Conservation (phyloP, 2,329 filamentous ascomycete species). For the Fusarium succisae region DNA sequence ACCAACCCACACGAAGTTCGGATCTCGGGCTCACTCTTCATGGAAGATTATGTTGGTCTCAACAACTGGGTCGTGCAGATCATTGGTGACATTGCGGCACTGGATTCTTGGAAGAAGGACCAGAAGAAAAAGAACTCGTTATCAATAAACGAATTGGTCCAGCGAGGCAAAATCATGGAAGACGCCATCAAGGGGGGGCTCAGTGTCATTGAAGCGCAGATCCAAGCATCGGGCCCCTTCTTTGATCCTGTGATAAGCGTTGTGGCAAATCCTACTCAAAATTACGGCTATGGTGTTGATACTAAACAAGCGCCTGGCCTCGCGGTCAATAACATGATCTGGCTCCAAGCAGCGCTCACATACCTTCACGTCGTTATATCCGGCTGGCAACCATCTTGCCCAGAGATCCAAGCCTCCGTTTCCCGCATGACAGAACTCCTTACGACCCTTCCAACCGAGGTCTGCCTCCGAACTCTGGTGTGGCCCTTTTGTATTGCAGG, state of each 20-base stretch:
- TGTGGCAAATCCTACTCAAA: constrained; percentile 37
- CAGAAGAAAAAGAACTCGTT: constrained; percentile 55
- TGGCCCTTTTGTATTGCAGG: constrained; percentile 56
- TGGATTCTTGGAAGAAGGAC: constrained; percentile 66
- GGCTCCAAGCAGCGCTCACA: constrained; percentile 58
- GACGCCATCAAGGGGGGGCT: constrained; percentile 49
- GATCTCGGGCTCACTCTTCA: constrained; percentile 47
- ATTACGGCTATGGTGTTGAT: constrained; percentile 37
- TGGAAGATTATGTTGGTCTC: constrained; percentile 64
- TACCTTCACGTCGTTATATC: constrained; percentile 60
- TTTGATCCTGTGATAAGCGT: constrained; percentile 16
- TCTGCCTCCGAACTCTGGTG: constrained; percentile 49
- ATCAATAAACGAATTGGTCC: constrained; percentile 56
- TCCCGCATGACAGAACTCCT: constrained; percentile 49
- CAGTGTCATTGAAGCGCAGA: constrained; percentile 41
- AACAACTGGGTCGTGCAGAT: constrained; percentile 65
- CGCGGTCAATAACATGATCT: constrained; percentile 51
- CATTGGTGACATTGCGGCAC: constrained; percentile 62
- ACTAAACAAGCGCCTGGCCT: constrained; percentile 35
- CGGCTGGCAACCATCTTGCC: constrained; percentile 60
- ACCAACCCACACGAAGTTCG: constrained; percentile 29
- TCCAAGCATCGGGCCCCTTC: not conserved
- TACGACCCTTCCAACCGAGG: constrained; percentile 42
- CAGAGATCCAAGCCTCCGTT: constrained; percentile 52
- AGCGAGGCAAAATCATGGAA: constrained; percentile 55